Evolutionary conservation across 2,329 filamentous ascomycete genomes (phyloP).

Genomic region (Paraphaeosphaeria minitans): DNA sequence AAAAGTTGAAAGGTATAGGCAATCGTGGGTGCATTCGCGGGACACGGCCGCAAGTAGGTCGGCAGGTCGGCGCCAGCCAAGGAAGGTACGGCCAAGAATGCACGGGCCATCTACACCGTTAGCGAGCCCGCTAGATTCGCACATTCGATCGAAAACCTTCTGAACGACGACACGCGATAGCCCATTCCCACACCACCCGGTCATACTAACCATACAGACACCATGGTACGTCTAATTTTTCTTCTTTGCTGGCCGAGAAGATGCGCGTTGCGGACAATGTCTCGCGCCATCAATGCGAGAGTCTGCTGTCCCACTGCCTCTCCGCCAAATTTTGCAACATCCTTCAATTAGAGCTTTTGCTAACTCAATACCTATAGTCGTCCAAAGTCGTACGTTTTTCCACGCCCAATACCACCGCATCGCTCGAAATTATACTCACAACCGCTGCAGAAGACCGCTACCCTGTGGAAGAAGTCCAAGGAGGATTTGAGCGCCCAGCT

Average conservation of each 20-base stretch:
- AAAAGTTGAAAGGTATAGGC: neutral
- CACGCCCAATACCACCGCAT: conserved; percentile 19
- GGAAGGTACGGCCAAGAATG: conserved; percentile 6
- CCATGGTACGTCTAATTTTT: conserved; percentile 43
- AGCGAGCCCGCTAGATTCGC: conserved; percentile 25
- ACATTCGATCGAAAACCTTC: conserved; percentile 25
- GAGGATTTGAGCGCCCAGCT: conserved; percentile 85
- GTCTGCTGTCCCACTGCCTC: conserved; percentile 19
- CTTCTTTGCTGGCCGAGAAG: conserved; percentile 15
- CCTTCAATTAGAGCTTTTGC: conserved; percentile 23
- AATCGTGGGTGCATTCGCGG: neutral
- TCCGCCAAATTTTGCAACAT: conserved; percentile 27
- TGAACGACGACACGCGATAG: conserved; percentile 46
- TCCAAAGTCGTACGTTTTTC: conserved; percentile 65
- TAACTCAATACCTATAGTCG: conserved; percentile 56
- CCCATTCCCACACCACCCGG: conserved; percentile 41
- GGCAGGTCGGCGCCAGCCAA: conserved; percentile 19
- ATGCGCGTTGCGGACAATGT: conserved; percentile 16
- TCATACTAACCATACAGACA: conserved; percentile 45
- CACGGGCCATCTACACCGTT: conserved; percentile 15
- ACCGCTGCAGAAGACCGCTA: conserved; percentile 72
- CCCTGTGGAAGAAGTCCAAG: conserved; percentile 99
- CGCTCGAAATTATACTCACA: conserved; percentile 46
- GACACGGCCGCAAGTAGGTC: neutral
- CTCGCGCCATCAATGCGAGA: conserved; percentile 9